A percentile compares a stretch with the other conserved stretches of the same genome.
Conservation (phyloP, 495 filamentous ascomycete species). For the Saxophila tyrrhenica region DNA sequence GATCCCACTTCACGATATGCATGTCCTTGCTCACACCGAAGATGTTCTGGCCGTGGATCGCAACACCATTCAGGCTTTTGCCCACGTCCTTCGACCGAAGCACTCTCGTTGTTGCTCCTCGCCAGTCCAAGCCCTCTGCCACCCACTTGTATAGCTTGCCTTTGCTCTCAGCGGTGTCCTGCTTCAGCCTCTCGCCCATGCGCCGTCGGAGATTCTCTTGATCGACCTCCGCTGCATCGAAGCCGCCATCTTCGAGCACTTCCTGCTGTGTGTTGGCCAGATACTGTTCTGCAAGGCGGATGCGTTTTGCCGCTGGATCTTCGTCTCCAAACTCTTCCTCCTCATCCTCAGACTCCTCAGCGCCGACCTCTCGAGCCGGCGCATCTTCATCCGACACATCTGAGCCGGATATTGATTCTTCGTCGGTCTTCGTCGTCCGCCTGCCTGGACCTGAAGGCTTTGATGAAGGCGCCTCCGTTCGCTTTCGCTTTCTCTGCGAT, state of each 20-base stretch:
- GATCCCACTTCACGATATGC: conserved; percentile 75
- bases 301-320: conserved; percentile 74
- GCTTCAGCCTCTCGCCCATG: conserved; percentile 76
- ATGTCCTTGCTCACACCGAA: conserved; percentile 85
- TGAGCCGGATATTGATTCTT: conserved; percentile 74
- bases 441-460: conserved; percentile 20
- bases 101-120: conserved; percentile 6
- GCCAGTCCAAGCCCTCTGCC: conserved; percentile 41
- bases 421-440: conserved; percentile 19
- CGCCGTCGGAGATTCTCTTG: conserved; percentile 46
- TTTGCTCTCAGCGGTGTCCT: conserved; percentile 90
- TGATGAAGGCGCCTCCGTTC: conserved; percentile 16
- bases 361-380: conserved; percentile 20
- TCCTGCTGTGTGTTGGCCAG: conserved; percentile 79
- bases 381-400: conserved; percentile 56
- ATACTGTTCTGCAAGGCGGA: conserved; percentile 86
- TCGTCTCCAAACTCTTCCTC: conserved; percentile 54
- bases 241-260: conserved; percentile 62
- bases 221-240: conserved; percentile 89
- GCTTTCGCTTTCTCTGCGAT: conserved; percentile 33
- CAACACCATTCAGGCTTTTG: conserved; percentile 67
- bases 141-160: conserved; percentile 75
- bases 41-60: conserved; percentile 61
- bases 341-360: conserved; percentile 37
- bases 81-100: conserved; percentile 23